These are phyloP conservation scores for Eucalyptus microcorys DNA, from an alignment of 345 rosid genomes.

Conservation along the genomic window DNA sequence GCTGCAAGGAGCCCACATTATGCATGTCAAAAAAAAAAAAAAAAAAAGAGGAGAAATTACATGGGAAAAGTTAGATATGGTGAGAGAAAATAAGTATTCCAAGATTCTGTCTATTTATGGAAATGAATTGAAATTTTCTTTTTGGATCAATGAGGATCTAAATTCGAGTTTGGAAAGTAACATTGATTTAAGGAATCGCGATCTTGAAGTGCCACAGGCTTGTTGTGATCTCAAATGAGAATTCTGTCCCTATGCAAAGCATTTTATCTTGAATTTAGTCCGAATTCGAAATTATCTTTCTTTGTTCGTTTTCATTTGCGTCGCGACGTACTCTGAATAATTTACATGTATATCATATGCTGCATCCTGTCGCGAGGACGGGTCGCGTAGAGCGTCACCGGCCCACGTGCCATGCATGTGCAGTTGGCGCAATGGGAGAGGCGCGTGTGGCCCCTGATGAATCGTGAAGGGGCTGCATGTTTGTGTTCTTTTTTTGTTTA, in stretches of 20 bases:
- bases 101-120: background rate
- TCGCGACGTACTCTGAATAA: background rate
- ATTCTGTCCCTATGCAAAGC: too few relatives aligned
- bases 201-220: background rate
- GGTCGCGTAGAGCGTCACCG: background rate
- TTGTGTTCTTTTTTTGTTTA: too few relatives aligned
- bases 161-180: background rate
- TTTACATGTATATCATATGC: background rate
- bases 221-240: background rate
- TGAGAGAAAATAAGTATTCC: background rate
- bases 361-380: background rate
- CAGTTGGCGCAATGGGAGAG: background rate
- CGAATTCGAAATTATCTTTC: background rate
- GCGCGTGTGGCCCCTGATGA: background rate
- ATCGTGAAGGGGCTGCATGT: too few relatives aligned
- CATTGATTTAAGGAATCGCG: background rate
- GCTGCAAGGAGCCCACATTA: background rate
- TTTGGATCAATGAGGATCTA: background rate
- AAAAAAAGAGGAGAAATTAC: background rate
- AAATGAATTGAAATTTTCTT: background rate
- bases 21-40: background rate
- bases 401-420: background rate
- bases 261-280: background rate
- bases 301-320: background rate
- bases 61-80: background rate